A percentile compares a stretch with the other conserved stretches of the same genome.
Conservation (phyloP, 2,329 filamentous ascomycete species). For the Beauveria pseudobassiana region DNA sequence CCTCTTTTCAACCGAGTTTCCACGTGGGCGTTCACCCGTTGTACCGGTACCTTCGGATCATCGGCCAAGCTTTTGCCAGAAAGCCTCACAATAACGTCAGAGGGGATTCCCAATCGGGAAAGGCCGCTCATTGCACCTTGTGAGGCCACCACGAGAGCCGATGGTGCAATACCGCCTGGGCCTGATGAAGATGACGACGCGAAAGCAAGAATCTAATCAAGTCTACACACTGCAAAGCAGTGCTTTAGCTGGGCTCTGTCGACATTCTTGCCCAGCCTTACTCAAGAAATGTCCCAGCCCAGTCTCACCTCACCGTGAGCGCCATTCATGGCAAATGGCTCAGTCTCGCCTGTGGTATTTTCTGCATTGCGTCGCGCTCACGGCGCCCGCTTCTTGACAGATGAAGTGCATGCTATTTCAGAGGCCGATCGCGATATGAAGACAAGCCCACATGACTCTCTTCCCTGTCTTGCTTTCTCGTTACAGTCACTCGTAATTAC, state of each 20-base stretch:
- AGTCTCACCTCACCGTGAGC: neutral
- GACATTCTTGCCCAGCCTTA: slow-evolving; percentile 7
- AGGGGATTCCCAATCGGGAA: neutral
- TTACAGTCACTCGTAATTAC: too few species aligned
- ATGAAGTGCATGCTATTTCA: too few species aligned
- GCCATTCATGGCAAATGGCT: neutral
- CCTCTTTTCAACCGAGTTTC: too few species aligned
- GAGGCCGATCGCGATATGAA: too few species aligned
- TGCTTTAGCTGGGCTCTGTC: neutral
- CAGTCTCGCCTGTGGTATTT: too few species aligned
- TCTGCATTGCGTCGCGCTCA: too few species aligned
- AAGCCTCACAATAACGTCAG: slow-evolving; percentile 8
- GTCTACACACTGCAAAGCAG: too few species aligned
- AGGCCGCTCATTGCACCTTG: neutral
- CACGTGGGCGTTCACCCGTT: neutral
- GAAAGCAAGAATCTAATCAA: too few species aligned
- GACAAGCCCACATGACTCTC: too few species aligned
- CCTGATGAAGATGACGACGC: neutral
- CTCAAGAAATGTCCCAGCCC: neutral
- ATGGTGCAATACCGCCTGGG: slow-evolving; percentile 12
- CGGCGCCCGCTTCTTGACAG: too few species aligned
- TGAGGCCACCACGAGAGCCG: neutral
- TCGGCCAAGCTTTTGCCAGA: slow-evolving; percentile 9
- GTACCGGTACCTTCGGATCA: slow-evolving; percentile 9
- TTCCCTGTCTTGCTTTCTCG: too few species aligned